Conservation (phyloP, 2,329 filamentous ascomycete species). For the Paecilomyces sp. region DNA sequence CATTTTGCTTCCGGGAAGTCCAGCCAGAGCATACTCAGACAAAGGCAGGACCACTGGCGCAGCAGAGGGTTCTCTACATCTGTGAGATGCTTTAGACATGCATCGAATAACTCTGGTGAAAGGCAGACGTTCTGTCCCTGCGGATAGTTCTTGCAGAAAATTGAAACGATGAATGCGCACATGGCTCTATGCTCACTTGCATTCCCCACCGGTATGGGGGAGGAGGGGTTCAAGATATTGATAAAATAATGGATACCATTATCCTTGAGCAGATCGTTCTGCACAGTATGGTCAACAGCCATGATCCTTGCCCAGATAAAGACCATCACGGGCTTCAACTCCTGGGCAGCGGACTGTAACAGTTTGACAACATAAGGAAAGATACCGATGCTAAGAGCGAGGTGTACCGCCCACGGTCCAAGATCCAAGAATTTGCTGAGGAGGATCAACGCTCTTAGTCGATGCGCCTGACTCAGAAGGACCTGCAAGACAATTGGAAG, state of each 20-base stretch:
- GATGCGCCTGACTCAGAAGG: slow-evolving; percentile 87
- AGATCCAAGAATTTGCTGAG: slow-evolving; percentile 90
- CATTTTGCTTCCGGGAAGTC: slow-evolving; percentile 91
- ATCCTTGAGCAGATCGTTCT: slow-evolving; percentile 90
- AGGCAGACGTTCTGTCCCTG: slow-evolving; percentile 89
- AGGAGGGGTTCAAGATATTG: slow-evolving; percentile 77
- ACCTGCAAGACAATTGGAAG: slow-evolving; percentile 94
- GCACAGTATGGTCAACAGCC: slow-evolving; percentile 89
- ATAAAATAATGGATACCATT: slow-evolving; percentile 97
- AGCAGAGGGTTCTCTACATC: slow-evolving; percentile 84
- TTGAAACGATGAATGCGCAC: slow-evolving; percentile 95
- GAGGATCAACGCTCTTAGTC: slow-evolving; percentile 82
- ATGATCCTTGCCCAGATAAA: slow-evolving; percentile 98
- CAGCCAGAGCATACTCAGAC: slow-evolving; percentile 89
- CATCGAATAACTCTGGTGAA: slow-evolving; percentile 81
- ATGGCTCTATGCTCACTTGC: slow-evolving; percentile 94
- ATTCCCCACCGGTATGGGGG: slow-evolving; percentile 77
- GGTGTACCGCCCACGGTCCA: slow-evolving; percentile 96
- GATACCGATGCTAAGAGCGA: slow-evolving; percentile 94
- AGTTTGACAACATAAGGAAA: slow-evolving; percentile 98
- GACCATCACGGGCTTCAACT: slow-evolving; percentile 97
- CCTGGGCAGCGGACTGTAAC: slow-evolving; percentile 85
- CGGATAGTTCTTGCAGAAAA: slow-evolving; percentile 92
- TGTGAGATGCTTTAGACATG: slow-evolving; percentile 73
- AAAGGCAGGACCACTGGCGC: slow-evolving; percentile 92